A percentile compares a stretch with the other conserved stretches of the same genome.
These are phyloP conservation scores for Panicum virgatum DNA, from an alignment of 202 grass and related monocot genomes.

Conservation along the genomic window DNA sequence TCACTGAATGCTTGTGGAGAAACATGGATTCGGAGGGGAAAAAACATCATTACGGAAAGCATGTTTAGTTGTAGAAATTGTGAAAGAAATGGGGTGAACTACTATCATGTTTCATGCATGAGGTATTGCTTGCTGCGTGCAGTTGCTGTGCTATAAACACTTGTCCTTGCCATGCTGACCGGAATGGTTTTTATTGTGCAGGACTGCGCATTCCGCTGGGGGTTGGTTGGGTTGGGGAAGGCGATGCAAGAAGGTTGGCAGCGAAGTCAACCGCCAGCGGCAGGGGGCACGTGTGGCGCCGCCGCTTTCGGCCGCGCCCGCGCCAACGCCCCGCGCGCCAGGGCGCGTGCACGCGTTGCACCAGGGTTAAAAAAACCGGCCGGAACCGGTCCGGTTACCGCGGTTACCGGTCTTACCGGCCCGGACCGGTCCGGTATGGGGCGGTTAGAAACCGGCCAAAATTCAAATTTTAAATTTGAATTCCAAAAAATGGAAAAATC, in stretches of 20 bases:
- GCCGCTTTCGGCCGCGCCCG: slow-evolving; percentile 44
- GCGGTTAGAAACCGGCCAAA: no score
- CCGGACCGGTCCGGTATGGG: no score
- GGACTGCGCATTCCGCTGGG: slow-evolving; percentile 20
- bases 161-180: slow-evolving; percentile 13
- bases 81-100: not conserved
- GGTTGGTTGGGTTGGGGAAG: slow-evolving; percentile 13
- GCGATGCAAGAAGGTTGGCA: slow-evolving; percentile 12
- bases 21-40: not conserved
- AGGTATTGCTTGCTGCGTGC: not conserved
- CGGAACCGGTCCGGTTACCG: no score
- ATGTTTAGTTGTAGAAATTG: not conserved
- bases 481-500: no score
- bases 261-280: slow-evolving; percentile 40
- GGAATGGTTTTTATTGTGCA: not conserved
- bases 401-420: no score
- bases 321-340: slow-evolving; percentile 29
- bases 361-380: no score
- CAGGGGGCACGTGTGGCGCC: slow-evolving; percentile 44
- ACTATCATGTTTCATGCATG: not conserved
- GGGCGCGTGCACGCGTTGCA: slow-evolving; percentile 21
- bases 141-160: not conserved
- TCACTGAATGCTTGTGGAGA: not conserved
- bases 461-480: no score
- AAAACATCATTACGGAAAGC: not conserved